These are phyloP conservation scores for Mycena floridula DNA, from an alignment of 768 basidiomycete species.

Conservation along the genomic window DNA sequence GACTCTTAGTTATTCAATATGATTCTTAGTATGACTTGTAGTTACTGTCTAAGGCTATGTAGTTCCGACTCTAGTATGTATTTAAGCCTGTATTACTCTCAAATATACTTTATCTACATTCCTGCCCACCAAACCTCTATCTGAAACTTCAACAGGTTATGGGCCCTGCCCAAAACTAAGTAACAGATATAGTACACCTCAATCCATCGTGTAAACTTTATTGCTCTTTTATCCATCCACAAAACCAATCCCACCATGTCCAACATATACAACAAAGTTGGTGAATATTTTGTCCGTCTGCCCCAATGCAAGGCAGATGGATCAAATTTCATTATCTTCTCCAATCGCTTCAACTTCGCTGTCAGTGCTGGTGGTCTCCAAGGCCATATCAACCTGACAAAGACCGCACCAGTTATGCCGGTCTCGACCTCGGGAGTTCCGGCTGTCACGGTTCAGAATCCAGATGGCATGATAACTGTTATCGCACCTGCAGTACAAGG, in stretches of 20 bases:
- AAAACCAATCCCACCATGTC: conserved; percentile 1
- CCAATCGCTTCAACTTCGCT: not conserved
- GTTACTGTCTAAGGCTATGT: too few relatives aligned
- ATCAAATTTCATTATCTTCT: conserved; percentile 1
- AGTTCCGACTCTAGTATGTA: too few relatives aligned
- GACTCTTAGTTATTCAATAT: too few relatives aligned
- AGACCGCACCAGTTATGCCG: too few relatives aligned
- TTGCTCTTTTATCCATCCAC: not conserved
- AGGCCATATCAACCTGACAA: too few relatives aligned
- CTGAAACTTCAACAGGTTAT: conserved; percentile 5
- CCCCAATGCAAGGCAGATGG: conserved; percentile 2
- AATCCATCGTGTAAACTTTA: not conserved
- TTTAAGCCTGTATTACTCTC: too few relatives aligned
- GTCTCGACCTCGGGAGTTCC: too few relatives aligned
- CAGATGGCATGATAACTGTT: not conserved
- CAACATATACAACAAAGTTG: conserved; percentile 5
- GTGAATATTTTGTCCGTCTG: conserved; percentile 3
- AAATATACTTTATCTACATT: too few relatives aligned
- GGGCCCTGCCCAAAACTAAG: conserved; percentile 1
- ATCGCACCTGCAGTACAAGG: not conserved
- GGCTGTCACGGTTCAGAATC: not conserved
- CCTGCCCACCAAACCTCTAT: conserved; percentile 2
- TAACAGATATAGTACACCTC: too few relatives aligned
- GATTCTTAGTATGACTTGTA: too few relatives aligned
- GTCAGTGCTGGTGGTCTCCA: not conserved